Conservation (phyloP, 2,329 filamentous ascomycete genomes). For the Arthrobotrys megalospora region DNA sequence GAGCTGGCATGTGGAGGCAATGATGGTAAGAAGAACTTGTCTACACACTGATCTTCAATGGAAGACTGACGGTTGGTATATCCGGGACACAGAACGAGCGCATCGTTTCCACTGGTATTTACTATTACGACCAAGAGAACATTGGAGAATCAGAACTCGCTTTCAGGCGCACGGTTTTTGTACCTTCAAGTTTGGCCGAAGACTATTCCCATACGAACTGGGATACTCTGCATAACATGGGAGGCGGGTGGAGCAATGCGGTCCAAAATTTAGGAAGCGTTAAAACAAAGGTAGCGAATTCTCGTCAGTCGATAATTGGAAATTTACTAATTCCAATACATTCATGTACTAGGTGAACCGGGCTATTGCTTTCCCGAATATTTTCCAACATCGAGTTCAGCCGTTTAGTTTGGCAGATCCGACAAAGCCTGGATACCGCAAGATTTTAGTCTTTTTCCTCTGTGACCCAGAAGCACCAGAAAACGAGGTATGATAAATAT, state of each 20-base stretch:
- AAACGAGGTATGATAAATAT: constrained; percentile 30
- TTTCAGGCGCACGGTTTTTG: constrained; percentile 71
- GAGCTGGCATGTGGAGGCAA: constrained; percentile 74
- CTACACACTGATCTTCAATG: constrained; percentile 67
- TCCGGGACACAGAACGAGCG: constrained; percentile 76
- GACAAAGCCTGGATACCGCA: constrained; percentile 72
- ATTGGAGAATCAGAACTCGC: constrained; percentile 71
- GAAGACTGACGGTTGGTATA: constrained; percentile 67
- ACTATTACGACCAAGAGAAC: constrained; percentile 76
- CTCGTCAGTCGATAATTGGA: constrained; percentile 20
- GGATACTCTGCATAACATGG: no score
- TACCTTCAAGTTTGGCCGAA: constrained; percentile 71
- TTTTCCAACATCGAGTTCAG: constrained; percentile 72
- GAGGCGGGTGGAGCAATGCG: constrained; percentile 8
- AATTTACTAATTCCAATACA: constrained; percentile 26
- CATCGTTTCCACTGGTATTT: constrained; percentile 76
- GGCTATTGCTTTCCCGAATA: constrained; percentile 73
- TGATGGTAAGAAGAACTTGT: constrained; percentile 69
- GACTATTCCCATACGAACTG: constrained; percentile 68
- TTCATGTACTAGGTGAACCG: constrained; percentile 67
- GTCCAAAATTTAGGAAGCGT: constrained; percentile 39
- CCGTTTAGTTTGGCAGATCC: constrained; percentile 71
- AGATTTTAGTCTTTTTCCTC: constrained; percentile 74
- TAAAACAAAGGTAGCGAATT: constrained; percentile 31
- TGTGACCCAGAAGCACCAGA: constrained; percentile 71